phyloP scores from a whole-genome alignment of 208 protist species.

The Crithidia bombi region DNA sequence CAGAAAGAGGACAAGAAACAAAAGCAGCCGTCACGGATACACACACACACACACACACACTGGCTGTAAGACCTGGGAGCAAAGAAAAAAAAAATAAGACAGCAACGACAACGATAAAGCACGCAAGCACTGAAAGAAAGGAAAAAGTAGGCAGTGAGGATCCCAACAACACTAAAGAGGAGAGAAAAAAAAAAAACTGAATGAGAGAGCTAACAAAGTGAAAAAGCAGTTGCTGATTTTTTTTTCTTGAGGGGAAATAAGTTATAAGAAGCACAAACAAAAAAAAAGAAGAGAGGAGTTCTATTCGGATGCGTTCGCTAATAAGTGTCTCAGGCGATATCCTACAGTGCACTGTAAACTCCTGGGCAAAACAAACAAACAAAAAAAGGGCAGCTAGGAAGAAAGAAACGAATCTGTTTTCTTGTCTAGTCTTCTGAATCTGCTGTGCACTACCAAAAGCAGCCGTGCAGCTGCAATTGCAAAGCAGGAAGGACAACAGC shows the following conservation, averaged over 20 bases:
- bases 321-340: too few relatives aligned
- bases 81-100: neutral
- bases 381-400: too few relatives aligned
- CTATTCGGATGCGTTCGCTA: too few relatives aligned
- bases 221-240: neutral
- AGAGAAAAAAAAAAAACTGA: neutral
- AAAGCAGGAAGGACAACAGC: slow-evolving; percentile 1
- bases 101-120: too few relatives aligned
- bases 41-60: too few relatives aligned
- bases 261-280: slow-evolving; percentile 1
- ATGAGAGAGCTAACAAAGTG: neutral
- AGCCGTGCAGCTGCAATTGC: neutral
- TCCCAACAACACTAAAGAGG: neutral
- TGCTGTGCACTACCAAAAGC: too few relatives aligned
- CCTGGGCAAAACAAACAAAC: too few relatives aligned
- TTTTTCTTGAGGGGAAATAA: neutral
- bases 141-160: neutral
- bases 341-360: too few relatives aligned
- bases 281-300: slow-evolving; percentile 4
- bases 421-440: too few relatives aligned
- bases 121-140: too few relatives aligned
- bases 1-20: neutral
- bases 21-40: neutral
- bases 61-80: too few relatives aligned
- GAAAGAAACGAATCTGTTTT: too few relatives aligned